Evolutionary conservation across 306 rosid species (phyloP), one percentile per base, ranked within the genome.

Genomic region (Rosa lucieae): DNA sequence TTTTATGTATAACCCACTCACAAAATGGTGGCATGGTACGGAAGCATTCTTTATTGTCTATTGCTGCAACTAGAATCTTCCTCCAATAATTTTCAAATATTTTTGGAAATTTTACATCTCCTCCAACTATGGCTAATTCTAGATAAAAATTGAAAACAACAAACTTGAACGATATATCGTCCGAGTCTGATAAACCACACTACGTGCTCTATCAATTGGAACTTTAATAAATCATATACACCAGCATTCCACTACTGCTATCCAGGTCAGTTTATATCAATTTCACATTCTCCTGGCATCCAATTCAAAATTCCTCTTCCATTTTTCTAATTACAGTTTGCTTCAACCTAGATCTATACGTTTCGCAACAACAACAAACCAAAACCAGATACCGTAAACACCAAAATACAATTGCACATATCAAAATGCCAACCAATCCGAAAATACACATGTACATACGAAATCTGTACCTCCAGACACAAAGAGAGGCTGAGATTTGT

Each of bases 401-500:
- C 51, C 2, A 74, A 12, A 66, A 40, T 3, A 26, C 32, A 65
- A 72, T n/a, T 65, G 65, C 61, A 37, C 0, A 48, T 0, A 62
- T 29, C 39, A 67, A 84, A 47, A 47, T 74, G 18, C 42, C 35
- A 15, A 3, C 1, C 5, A 6, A 65, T 43, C 21, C 0, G 43
- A 44, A 35, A 78, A 48, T 49, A 35, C 18, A 44, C 10, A 67
- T n/a, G 12, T 10, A 3, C 5, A 61, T n/a, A 42, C 3, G 29
- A 46, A 69, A 72, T 68, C 58, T 23, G 53, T 76, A 94, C 99
- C 99, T 91, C 99, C 99, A 58, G 99, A 94, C 8, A 94, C 99
- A 81, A 94, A 91, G 4, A 94, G 84, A 5, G 99, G 99, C 88
- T 94, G 99, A 81, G 99, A 89, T 83, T 88, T 92, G 86, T 94